Evolutionary conservation across 2,329 filamentous ascomycete species (phyloP).

Genomic region (Sporothrix humicola): DNA sequence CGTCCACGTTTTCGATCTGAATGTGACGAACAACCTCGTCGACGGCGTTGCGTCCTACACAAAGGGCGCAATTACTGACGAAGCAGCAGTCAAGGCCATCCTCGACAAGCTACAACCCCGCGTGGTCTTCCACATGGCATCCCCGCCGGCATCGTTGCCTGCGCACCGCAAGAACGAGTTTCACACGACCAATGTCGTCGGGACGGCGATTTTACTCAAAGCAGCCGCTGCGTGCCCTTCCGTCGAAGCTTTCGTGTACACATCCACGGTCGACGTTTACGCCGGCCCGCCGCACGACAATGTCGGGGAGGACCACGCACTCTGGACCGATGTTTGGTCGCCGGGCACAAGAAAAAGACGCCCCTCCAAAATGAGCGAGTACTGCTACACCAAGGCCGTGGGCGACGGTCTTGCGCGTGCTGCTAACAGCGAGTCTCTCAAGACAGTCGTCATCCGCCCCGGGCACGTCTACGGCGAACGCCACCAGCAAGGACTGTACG

Average conservation of each 20-base stretch:
- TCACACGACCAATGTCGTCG: conserved; percentile 43
- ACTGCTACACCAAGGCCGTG: conserved; percentile 45
- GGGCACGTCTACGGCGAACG: conserved; percentile 47
- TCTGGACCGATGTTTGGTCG: conserved; percentile 37
- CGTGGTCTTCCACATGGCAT: conserved; percentile 46
- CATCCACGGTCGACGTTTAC: conserved; percentile 44
- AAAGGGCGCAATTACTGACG: conserved; percentile 41
- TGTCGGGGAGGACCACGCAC: conserved; percentile 40
- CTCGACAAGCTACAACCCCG: conserved; percentile 40
- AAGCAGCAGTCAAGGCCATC: conserved; percentile 34
- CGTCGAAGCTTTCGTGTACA: conserved; percentile 45
- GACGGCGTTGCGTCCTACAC: conserved; percentile 40
- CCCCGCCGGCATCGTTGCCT: conserved; percentile 42
- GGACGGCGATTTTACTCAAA: conserved; percentile 43
- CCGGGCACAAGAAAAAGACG: not conserved
- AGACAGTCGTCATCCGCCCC: conserved; percentile 42
- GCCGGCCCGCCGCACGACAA: conserved; percentile 40
- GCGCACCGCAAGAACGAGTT: conserved; percentile 37
- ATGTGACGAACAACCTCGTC: conserved; percentile 40
- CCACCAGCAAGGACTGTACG: conserved; percentile 41
- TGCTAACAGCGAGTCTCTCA: conserved; percentile 42
- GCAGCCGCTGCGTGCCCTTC: conserved; percentile 37
- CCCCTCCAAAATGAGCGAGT: conserved; percentile 36
- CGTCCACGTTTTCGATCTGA: conserved; percentile 44
- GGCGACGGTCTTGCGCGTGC: conserved; percentile 43